Evolutionary conservation across 805 yeast species (phyloP), one percentile per base, ranked within the genome.

Genomic region (Ascoidea rubescens): DNA sequence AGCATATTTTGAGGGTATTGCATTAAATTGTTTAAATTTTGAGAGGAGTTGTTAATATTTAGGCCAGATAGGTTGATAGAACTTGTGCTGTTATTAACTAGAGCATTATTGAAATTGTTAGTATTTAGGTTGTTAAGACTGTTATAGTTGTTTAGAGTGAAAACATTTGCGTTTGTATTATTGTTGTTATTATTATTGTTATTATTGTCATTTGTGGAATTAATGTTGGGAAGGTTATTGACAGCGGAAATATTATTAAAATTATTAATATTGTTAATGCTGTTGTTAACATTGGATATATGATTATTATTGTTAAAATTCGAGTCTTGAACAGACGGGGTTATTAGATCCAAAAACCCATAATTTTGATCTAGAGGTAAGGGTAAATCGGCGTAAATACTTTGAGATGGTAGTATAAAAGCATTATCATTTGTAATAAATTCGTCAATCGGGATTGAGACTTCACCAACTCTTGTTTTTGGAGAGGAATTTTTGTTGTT

Each of bases 271-370:
- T 12, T 45, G 31, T 51, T 48, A 59, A 30, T 61, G 59, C 48
- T 58, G 58, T 53, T 56, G 47, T 37, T 52, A 12, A 28, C 32
- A 57, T 50, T 49, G 51, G 47, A 42, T 56, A 52, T 16, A 60
- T 58, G 47, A 55, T 58, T 14, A 63, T 57, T 46, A 59, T 62
- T 57, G 12, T 58, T 55, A 5, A 62, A 55, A 5, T 66, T 58
- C 8, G 48, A 46, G 10, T 46, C 14, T 16, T 48, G 45, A 1
- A 65, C 57, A 50, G 64, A 64, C 14, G 43, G 43, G 16, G 67
- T 55, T 48, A 72, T 69, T 52, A 70, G 60, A 55, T 73, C 77
- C 48, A 72, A 54, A 17, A 71, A 59, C 1, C 77, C 77, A 52
- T 62, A 66, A 5, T 67, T 63, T 1, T 67, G 60, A 46, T 65